Percentiles rank a stretch among this genome's conserved stretches.
Evolutionary conservation across 2,329 filamentous ascomycete genomes (phyloP).

Genomic region (Hypoxylon rubiginosum): DNA sequence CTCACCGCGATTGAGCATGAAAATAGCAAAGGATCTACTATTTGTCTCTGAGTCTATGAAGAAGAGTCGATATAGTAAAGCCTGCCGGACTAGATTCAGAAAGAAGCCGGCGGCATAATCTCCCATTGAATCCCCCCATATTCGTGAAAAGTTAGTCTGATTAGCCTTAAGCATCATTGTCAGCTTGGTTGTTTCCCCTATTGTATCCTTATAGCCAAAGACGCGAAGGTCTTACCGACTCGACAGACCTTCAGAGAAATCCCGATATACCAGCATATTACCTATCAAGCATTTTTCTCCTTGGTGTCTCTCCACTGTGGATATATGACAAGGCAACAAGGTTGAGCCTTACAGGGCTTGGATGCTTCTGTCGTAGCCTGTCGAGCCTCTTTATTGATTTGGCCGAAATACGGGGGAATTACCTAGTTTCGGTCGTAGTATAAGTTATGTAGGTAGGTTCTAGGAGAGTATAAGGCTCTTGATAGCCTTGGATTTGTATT

Average conservation of each 20-base stretch:
- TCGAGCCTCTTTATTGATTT: not conserved
- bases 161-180: not conserved
- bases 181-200: not conserved
- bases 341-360: not conserved
- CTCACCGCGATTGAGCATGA: conserved; percentile 8
- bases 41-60: conserved; percentile 1
- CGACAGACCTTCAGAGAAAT: not conserved
- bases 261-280: not conserved
- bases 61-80: not conserved
- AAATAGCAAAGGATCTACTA: conserved; percentile 8
- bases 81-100: not conserved
- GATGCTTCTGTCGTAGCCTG: not conserved
- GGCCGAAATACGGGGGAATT: not conserved
- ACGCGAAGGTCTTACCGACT: not conserved
- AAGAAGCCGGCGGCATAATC: conserved; percentile 4
- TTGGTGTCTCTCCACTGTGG: not conserved
- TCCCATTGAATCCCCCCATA: not conserved
- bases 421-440: not conserved
- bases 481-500: not conserved
- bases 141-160: not conserved
- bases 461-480: conserved; percentile 18
- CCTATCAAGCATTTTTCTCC: not conserved
- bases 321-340: not conserved
- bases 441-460: conserved; percentile 10
- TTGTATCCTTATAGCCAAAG: conserved; percentile 1